phyloP scores from a whole-genome alignment of 1,284 basidiomycete species.

The Malassezia obtusa region DNA sequence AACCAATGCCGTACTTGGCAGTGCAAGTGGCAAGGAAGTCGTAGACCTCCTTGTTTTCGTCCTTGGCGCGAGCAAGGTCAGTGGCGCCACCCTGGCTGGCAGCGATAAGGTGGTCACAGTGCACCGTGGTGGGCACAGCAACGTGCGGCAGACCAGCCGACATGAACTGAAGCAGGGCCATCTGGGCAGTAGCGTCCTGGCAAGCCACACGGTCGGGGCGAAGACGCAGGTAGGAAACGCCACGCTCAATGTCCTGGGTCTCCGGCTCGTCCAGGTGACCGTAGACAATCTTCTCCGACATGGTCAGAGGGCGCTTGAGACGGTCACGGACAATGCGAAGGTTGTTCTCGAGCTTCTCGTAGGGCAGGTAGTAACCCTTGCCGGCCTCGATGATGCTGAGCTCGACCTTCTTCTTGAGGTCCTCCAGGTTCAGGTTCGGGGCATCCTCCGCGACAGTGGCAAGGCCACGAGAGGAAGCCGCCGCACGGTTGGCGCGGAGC shows the following conservation, averaged over 20 bases:
- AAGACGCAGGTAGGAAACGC: constrained; percentile 46
- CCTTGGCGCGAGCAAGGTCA: constrained; percentile 83
- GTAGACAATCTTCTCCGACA: constrained; percentile 48
- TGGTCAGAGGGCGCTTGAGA: constrained; percentile 44
- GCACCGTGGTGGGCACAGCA: constrained; percentile 79
- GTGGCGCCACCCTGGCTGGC: constrained; percentile 85
- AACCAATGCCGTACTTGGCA: constrained; percentile 97
- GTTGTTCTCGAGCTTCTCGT: constrained; percentile 47
- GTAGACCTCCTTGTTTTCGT: constrained; percentile 98
- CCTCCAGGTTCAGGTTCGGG: constrained; percentile 27
- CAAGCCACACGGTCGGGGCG: constrained; percentile 72
- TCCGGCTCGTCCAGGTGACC: constrained; percentile 48
- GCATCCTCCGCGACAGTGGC: constrained; percentile 46
- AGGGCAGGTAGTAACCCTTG: constrained; percentile 47
- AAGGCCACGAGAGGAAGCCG: constrained; percentile 29
- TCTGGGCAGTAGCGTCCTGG: constrained; percentile 99
- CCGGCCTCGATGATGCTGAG: constrained; percentile 45
- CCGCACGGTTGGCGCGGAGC: constrained; percentile 13
- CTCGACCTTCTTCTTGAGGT: constrained; percentile 46
- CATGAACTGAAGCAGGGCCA: constrained; percentile 99
- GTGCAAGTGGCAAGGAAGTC: constrained; percentile 97
- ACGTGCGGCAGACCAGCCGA: constrained; percentile 78
- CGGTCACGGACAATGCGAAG: constrained; percentile 45
- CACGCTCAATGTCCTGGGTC: constrained; percentile 44
- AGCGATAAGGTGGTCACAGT: constrained; percentile 98